Evolutionary conservation across 371 early-diverging fungal species (phyloP).

Genomic region (Actinomortierella ambigua): DNA sequence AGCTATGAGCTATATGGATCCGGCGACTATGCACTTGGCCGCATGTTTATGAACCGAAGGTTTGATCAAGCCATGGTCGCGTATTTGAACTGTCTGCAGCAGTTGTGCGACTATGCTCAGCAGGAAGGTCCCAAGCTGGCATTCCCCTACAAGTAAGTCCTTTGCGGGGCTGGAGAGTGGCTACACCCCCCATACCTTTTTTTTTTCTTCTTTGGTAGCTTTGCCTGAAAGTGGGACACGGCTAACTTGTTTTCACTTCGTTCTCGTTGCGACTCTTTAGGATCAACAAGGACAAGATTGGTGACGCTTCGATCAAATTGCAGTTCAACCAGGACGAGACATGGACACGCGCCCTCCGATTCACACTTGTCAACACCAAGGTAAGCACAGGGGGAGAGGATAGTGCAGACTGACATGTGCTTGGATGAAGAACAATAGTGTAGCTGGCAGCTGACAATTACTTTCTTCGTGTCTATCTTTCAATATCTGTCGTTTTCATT

Average conservation of each 20-base stretch:
- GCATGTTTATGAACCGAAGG: slow-evolving; percentile 84
- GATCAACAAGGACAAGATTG: slow-evolving; percentile 90
- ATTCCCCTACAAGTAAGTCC: slow-evolving; percentile 78
- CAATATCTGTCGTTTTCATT: background rate
- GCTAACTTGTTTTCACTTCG: background rate
- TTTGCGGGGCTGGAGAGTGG: background rate
- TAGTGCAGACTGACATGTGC: background rate
- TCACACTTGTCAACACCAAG: slow-evolving; percentile 86
- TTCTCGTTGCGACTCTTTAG: slow-evolving; percentile 36
- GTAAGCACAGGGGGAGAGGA: slow-evolving; percentile 51
- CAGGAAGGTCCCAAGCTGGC: slow-evolving; percentile 73
- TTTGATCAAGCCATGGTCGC: slow-evolving; percentile 93
- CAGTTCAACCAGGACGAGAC: slow-evolving; percentile 89
- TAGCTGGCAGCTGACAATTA: background rate
- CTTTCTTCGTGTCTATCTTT: background rate
- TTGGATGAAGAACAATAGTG: background rate
- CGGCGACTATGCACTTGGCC: slow-evolving; percentile 81
- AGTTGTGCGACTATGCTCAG: slow-evolving; percentile 83
- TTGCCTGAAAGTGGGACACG: background rate
- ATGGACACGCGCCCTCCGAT: slow-evolving; percentile 93
- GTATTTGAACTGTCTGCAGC: slow-evolving; percentile 86
- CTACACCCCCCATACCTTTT: background rate
- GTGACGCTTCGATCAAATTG: slow-evolving; percentile 80
- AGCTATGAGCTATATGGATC: slow-evolving; percentile 90
- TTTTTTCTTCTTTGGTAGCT: background rate